phyloP scores from a whole-genome alignment of 1,284 basidiomycete genomes.

The Heimioporus retisporus region DNA sequence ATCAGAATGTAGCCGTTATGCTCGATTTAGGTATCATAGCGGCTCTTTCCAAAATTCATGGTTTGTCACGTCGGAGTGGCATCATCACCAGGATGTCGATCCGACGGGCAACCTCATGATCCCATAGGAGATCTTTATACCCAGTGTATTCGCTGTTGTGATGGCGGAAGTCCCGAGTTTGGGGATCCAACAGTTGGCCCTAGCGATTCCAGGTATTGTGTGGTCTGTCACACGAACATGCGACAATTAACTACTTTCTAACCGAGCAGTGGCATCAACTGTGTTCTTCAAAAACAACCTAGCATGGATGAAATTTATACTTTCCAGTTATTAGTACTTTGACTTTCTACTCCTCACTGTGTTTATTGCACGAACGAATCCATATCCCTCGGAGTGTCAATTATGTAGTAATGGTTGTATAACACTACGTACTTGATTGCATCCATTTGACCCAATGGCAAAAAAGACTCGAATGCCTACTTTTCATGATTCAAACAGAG shows the following conservation, averaged over 20 bases:
- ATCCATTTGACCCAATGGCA: no score
- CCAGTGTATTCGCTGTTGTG: conserved; percentile 45
- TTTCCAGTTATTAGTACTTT: no score
- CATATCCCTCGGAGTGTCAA: no score
- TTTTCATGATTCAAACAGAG: no score
- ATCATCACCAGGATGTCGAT: conserved; percentile 43
- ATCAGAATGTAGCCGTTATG: conserved; percentile 3
- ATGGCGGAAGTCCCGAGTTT: conserved; percentile 40
- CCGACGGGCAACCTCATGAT: no score
- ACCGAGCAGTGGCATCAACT: conserved; percentile 1
- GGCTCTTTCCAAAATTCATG: conserved; percentile 16
- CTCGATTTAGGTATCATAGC: conserved; percentile 34
- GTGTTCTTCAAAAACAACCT: not conserved
- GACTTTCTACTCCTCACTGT: no score
- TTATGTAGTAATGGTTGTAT: no score
- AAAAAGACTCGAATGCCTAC: no score
- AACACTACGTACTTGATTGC: no score
- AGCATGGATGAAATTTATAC: no score
- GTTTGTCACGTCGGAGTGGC: conserved; percentile 53
- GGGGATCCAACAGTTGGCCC: conserved; percentile 9
- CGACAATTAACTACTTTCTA: not conserved
- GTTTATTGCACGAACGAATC: no score
- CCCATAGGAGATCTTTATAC: not conserved
- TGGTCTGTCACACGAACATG: not conserved
- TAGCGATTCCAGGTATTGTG: conserved; percentile 31